Conservation (phyloP, 2,329 filamentous ascomycete species). For the Apiospora saccharicola region DNA sequence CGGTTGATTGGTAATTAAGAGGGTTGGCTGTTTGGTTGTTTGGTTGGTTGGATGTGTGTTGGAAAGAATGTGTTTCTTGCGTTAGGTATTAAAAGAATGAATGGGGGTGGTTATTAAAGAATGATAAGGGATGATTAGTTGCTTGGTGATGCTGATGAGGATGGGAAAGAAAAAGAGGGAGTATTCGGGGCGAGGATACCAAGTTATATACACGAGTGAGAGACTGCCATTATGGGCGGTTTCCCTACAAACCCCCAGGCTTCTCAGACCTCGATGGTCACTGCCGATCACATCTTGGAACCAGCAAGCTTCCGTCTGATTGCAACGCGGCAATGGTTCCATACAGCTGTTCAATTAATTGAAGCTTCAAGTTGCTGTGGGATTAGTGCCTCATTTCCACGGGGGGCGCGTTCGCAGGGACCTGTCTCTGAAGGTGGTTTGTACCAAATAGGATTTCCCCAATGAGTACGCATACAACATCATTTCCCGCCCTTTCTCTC, state of each 20-base stretch:
- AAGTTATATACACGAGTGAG: conserved; percentile 2
- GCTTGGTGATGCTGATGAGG: background rate
- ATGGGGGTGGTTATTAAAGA: background rate
- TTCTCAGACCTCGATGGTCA: background rate
- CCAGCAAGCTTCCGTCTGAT: background rate
- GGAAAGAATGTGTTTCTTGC: conserved; percentile 3
- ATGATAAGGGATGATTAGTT: background rate
- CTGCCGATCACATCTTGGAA: background rate
- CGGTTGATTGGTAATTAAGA: background rate
- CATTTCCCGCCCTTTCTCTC: too few relatives aligned
- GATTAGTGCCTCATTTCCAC: background rate
- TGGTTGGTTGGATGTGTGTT: background rate
- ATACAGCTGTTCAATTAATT: background rate
- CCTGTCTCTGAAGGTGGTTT: background rate
- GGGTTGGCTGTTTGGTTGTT: background rate
- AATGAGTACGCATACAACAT: too few relatives aligned
- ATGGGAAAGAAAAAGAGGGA: background rate
- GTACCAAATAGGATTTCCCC: background rate
- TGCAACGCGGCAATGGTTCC: background rate
- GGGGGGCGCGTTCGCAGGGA: background rate
- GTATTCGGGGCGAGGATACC: background rate
- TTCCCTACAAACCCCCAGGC: background rate
- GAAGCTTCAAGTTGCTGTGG: background rate
- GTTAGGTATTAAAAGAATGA: background rate
- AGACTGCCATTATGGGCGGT: background rate